Evolutionary conservation across 345 rosid genomes (phyloP).

Genomic region (Xanthoceras sorbifolium): DNA sequence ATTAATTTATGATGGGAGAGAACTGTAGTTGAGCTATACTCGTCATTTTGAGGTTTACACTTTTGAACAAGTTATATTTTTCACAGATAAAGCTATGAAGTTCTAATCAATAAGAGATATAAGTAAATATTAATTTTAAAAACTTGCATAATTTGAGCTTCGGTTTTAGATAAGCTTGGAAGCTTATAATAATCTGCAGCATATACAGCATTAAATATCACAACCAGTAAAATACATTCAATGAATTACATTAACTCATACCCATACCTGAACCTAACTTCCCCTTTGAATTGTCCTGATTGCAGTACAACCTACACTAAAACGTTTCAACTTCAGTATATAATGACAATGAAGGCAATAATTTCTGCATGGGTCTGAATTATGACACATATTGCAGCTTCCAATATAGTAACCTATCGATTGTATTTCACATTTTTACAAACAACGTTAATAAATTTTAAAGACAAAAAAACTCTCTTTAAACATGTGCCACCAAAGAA

Average conservation of each 20-base stretch:
- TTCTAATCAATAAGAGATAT: background rate
- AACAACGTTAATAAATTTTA: background rate
- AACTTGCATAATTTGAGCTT: background rate
- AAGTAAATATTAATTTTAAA: background rate
- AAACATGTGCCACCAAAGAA: background rate
- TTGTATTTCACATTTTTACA: background rate
- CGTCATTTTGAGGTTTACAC: background rate
- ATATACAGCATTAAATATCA: background rate
- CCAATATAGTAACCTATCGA: background rate
- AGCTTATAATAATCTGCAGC: background rate
- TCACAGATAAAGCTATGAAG: background rate
- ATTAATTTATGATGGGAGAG: background rate
- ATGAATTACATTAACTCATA: conserved; percentile 10
- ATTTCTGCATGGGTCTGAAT: background rate
- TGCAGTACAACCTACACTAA: conserved; percentile 63
- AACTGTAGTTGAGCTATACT: background rate
- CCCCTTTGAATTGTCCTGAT: conserved; percentile 80
- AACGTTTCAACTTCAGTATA: conserved; percentile 14
- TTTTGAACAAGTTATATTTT: background rate
- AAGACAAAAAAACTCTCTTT: background rate
- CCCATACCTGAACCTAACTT: conserved; percentile 76
- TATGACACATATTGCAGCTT: background rate
- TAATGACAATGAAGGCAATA: background rate
- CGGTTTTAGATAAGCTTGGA: background rate
- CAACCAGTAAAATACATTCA: conserved; percentile 10